Evolutionary conservation across 192 early-diverging fungal genomes (phyloP).

Genomic region (Obelidium mucronatum): DNA sequence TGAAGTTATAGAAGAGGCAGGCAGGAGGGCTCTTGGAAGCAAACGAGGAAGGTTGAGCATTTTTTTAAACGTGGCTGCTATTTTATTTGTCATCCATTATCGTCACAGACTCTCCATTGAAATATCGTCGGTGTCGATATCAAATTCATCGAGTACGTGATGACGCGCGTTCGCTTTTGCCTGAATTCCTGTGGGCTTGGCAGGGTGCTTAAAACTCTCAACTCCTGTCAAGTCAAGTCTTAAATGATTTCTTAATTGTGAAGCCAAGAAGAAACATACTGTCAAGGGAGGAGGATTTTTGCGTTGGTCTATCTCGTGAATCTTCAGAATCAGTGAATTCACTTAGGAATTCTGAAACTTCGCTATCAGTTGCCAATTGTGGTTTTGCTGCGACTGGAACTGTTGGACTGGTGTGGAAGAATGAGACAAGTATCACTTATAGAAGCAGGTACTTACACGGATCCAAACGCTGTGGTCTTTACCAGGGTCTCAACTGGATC

Average conservation of each 20-base stretch:
- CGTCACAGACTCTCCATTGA: not conserved
- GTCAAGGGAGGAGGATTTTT: not conserved
- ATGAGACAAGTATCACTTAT: not conserved
- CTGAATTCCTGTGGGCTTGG: not conserved
- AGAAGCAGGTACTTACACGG: not conserved
- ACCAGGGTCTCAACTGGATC: not conserved
- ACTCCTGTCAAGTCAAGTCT: too few relatives aligned
- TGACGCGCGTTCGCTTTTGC: not conserved
- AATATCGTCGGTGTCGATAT: slow-evolving; percentile 14
- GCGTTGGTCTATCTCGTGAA: not conserved
- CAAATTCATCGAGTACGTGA: slow-evolving; percentile 29
- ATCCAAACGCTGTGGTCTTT: not conserved
- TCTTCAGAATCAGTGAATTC: slow-evolving; percentile 18
- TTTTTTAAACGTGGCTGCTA: not conserved
- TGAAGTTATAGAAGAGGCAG: not conserved
- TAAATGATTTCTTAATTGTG: not conserved
- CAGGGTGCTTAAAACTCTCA: too few relatives aligned
- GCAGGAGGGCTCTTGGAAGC: not conserved
- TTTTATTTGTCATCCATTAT: not conserved
- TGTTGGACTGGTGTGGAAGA: not conserved
- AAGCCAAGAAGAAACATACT: slow-evolving; percentile 11
- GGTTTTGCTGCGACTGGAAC: slow-evolving; percentile 4
- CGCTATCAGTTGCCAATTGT: not conserved
- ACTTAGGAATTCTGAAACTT: slow-evolving; percentile 16
- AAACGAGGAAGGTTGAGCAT: not conserved